Evolutionary conservation across 1,284 basidiomycete genomes (phyloP).

Genomic region (Sporisorium reilianum): DNA sequence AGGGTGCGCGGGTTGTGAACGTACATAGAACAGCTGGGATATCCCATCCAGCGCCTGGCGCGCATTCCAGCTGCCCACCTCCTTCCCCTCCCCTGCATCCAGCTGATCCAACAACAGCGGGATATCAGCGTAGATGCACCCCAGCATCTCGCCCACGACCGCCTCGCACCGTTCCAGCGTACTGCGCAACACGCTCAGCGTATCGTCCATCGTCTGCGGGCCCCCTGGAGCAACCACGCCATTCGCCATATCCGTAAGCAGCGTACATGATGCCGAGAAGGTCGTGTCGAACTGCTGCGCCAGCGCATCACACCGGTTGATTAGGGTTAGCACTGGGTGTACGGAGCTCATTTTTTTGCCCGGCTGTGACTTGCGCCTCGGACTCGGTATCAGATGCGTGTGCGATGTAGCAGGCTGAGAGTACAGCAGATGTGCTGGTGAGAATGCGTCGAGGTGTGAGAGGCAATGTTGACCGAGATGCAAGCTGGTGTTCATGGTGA

Average conservation of each 20-base stretch:
- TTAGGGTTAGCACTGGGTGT: conserved; percentile 41
- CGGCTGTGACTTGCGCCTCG: too few relatives aligned
- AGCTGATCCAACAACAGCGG: conserved; percentile 55
- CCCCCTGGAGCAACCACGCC: background rate
- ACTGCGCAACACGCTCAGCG: conserved; percentile 14
- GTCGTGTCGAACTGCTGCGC: conserved; percentile 31
- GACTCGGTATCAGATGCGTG: too few relatives aligned
- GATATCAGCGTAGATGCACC: conserved; percentile 30
- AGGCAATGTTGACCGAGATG: too few relatives aligned
- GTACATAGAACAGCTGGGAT: conserved; percentile 61
- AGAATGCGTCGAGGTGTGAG: too few relatives aligned
- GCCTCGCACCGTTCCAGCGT: conserved; percentile 30
- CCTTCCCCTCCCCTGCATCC: conserved; percentile 23
- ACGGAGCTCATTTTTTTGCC: background rate
- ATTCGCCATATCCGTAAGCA: conserved; percentile 11
- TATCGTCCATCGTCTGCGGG: conserved; percentile 15
- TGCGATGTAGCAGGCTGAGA: too few relatives aligned
- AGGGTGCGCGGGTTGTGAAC: too few relatives aligned
- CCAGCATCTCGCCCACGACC: conserved; percentile 21
- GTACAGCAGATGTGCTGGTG: too few relatives aligned
- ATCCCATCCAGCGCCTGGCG: conserved; percentile 57
- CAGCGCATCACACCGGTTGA: conserved; percentile 40
- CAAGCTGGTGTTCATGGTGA: background rate
- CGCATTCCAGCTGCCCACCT: conserved; percentile 50
- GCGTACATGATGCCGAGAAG: conserved; percentile 10